Evolutionary conservation across 495 filamentous ascomycete genomes (phyloP).

Genomic region (Jackrogersella minutella): DNA sequence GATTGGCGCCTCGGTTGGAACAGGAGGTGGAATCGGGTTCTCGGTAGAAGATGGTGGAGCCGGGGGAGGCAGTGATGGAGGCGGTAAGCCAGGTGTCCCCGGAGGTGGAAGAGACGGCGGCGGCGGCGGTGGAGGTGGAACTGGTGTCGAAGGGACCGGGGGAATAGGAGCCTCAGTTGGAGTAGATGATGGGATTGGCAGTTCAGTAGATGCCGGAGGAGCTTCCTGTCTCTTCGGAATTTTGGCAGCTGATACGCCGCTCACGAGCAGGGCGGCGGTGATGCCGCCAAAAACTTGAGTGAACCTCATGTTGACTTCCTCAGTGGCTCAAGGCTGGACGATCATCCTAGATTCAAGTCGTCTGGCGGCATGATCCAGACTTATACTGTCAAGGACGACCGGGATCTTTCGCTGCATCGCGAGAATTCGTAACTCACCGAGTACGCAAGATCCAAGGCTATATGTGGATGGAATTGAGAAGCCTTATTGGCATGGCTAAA

Average conservation of each 20-base stretch:
- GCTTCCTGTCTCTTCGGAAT: constrained; percentile 31
- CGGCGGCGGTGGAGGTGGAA: constrained; percentile 6
- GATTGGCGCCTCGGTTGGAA: neutral
- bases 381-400: constrained; percentile 12
- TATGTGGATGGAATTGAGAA: constrained; percentile 12
- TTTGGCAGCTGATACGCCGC: constrained; percentile 30
- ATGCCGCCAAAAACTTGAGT: constrained; percentile 33
- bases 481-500: constrained; percentile 40
- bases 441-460: constrained; percentile 24
- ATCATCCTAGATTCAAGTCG: constrained; percentile 18
- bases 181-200: neutral
- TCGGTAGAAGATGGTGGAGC: too few species aligned
- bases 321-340: constrained; percentile 25
- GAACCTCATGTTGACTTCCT: constrained; percentile 40
- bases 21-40: neutral
- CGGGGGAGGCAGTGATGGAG: too few species aligned
- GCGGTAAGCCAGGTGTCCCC: neutral
- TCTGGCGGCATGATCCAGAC: constrained; percentile 11
- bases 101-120: too few species aligned
- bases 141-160: constrained; percentile 4
- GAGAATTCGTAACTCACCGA: constrained; percentile 10
- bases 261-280: constrained; percentile 39
- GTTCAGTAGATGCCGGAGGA: constrained; percentile 7
- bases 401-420: constrained; percentile 18
- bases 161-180: constrained; percentile 1